These are phyloP conservation scores for Brachypodium distachyon DNA, from an alignment of 202 grass and related monocot species.

Conservation along the genomic window DNA sequence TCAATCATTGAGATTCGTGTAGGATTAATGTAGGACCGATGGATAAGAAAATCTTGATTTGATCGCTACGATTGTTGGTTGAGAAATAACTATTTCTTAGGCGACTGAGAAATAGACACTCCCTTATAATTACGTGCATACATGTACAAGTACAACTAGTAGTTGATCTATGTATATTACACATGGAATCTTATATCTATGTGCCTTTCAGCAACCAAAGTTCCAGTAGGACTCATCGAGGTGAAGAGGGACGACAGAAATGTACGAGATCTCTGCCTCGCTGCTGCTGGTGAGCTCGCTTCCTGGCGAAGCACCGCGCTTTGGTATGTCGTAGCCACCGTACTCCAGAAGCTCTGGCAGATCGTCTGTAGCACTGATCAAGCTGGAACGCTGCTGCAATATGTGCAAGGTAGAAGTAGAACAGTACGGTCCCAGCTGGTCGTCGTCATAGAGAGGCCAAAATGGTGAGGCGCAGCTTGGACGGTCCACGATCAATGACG, in stretches of 20 bases:
- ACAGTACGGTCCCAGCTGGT: neutral
- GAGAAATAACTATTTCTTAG: too few relatives aligned
- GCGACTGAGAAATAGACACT: too few relatives aligned
- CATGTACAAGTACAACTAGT: too few relatives aligned
- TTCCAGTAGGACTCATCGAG: neutral
- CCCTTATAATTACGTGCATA: too few relatives aligned
- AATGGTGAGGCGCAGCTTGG: neutral
- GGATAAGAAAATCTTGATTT: too few relatives aligned
- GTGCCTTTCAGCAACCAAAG: neutral
- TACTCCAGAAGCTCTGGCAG: conserved; percentile 13
- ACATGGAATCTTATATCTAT: neutral
- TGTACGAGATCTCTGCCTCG: neutral
- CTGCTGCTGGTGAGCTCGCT: neutral
- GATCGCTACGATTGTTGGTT: too few relatives aligned
- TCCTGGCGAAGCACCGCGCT: neutral
- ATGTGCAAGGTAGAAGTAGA: neutral
- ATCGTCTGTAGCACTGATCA: neutral
- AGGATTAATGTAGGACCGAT: too few relatives aligned
- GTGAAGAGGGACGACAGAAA: neutral
- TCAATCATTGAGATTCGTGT: too few relatives aligned
- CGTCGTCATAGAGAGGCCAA: neutral
- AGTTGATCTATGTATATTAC: too few relatives aligned
- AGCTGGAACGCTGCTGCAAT: neutral
- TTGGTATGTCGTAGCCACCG: neutral
- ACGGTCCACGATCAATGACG: neutral